Evolutionary conservation across 139 green algal genomes (phyloP).

Genomic region (Micractinium conductrix): DNA sequence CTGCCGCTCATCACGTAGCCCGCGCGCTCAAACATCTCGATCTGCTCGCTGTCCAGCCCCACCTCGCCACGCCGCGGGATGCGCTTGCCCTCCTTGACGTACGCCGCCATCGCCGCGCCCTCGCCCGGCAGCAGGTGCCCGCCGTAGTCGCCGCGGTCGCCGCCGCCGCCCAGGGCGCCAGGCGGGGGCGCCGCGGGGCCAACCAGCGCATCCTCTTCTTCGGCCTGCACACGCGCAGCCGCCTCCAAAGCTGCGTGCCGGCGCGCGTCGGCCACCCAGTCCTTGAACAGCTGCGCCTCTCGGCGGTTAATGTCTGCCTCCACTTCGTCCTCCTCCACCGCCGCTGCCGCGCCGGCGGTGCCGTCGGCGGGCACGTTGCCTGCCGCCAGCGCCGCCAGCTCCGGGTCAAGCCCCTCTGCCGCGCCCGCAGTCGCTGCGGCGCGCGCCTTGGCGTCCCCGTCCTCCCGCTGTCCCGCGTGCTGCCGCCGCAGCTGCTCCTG

Average conservation of each 20-base stretch:
- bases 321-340: conserved; percentile 30
- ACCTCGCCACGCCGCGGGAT: conserved; percentile 97
- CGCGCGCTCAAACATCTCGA: conserved; percentile 86
- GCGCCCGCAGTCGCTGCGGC: background rate
- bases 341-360: background rate
- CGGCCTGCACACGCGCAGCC: conserved; percentile 12
- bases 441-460: background rate
- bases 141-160: conserved; percentile 63
- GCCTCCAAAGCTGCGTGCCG: conserved; percentile 24
- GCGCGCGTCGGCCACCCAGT: conserved; percentile 30
- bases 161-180: background rate
- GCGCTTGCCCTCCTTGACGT: conserved; percentile 91
- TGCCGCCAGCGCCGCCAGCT: conserved; percentile 19
- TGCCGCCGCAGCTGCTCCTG: conserved; percentile 23
- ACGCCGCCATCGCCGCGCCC: conserved; percentile 89
- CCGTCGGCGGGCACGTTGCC: conserved; percentile 15
- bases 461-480: conserved; percentile 3
- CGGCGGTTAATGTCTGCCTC: conserved; percentile 35
- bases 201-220: conserved; percentile 64
- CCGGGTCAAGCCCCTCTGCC: conserved; percentile 11
- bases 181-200: conserved; percentile 63
- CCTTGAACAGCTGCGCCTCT: conserved; percentile 67
- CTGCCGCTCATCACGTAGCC: conserved; percentile 96
- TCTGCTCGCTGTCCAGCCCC: conserved; percentile 87
- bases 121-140: conserved; percentile 74